Base-by-base conservation (phyloP, 371 early-diverging fungal genomes). In the Mucor saturninus region DNA sequence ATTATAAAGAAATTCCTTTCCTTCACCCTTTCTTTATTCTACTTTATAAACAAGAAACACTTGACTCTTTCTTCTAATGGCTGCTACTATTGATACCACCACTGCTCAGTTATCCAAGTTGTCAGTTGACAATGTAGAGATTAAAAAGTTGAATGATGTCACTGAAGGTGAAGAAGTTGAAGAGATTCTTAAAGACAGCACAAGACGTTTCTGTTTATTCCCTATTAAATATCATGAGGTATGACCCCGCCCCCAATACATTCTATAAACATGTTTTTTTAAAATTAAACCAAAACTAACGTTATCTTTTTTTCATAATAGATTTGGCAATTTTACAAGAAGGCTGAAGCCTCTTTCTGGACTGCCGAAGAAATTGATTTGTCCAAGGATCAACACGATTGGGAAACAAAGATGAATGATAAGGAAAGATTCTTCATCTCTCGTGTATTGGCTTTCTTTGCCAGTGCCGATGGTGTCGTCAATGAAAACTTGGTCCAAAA, bases 291-390 rank as follows among this genome's bases (percentile, higher is more conserved):
- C 8, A 26, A 13, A 28, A 30, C 26, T 21, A 21, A 21, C 21
- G 1, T 1, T 21, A 21, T 21, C 21, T 21, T 21, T 21, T 21
- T 21, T 39, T 52, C 15, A 54, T 51, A 60, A 5, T 67, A 90
- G 90, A 92, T 98, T 68, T 99, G 99, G 99, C 89, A 94, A 64
- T 91, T 98, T 88, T 99, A 99, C 90, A 99, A 99, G 79, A 98
- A 99, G 82, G 99, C 99, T 63, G 98, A 96, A 72, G 98, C 98
- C 6, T 93, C 93, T 15, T 99, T 99, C 89, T 99, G 99, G 99
- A 99, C 98, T 2, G 99, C 93, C 30, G 99, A 99, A 77, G 99
- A 99, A 71, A 98, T 98, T 56, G 99, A 99, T 76, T 89, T 99
- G 39, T 90, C 94, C 64, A 95, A 94, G 76, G 99, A 99, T 81